phyloP scores from a whole-genome alignment of 2,329 filamentous ascomycete species.

The Phialemonium atrogriseum region DNA sequence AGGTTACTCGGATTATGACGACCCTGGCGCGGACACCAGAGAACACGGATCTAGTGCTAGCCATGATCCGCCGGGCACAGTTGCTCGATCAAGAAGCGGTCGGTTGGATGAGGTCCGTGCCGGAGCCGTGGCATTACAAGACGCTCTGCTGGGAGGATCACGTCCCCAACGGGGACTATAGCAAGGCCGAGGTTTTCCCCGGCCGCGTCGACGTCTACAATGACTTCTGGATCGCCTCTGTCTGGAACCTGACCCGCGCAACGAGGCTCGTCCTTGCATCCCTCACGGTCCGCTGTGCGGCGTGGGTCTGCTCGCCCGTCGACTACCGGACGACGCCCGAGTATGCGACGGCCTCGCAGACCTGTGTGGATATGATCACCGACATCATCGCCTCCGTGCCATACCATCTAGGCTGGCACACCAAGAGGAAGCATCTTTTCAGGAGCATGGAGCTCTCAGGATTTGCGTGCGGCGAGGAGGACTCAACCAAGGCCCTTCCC shows the following conservation, averaged over 20 bases:
- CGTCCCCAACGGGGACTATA: constrained; percentile 42
- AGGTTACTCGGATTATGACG: constrained; percentile 42
- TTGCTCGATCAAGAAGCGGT: constrained; percentile 42
- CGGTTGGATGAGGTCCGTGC: constrained; percentile 41
- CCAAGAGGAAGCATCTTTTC: constrained; percentile 32
- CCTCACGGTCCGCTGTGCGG: constrained; percentile 48
- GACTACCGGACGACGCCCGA: constrained; percentile 56
- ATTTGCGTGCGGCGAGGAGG: constrained; percentile 42
- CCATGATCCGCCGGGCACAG: constrained; percentile 43
- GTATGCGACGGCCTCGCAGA: constrained; percentile 45
- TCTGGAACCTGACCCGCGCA: constrained; percentile 48
- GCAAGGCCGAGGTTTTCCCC: constrained; percentile 47
- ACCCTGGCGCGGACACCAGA: constrained; percentile 36
- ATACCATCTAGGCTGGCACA: constrained; percentile 52
- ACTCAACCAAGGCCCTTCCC: constrained; percentile 43
- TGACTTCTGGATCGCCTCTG: constrained; percentile 49
- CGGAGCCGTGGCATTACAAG: constrained; percentile 40
- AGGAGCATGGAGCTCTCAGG: constrained; percentile 30
- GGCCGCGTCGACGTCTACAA: constrained; percentile 51
- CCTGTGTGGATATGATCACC: constrained; percentile 43
- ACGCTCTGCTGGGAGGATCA: constrained; percentile 50
- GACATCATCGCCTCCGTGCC: constrained; percentile 56
- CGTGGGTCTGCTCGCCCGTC: constrained; percentile 51
- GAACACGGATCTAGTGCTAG: constrained; percentile 40
- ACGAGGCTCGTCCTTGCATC: constrained; percentile 46